phyloP scores from a whole-genome alignment of 2,329 filamentous ascomycete genomes.

The Paramyrothecium sp. region DNA sequence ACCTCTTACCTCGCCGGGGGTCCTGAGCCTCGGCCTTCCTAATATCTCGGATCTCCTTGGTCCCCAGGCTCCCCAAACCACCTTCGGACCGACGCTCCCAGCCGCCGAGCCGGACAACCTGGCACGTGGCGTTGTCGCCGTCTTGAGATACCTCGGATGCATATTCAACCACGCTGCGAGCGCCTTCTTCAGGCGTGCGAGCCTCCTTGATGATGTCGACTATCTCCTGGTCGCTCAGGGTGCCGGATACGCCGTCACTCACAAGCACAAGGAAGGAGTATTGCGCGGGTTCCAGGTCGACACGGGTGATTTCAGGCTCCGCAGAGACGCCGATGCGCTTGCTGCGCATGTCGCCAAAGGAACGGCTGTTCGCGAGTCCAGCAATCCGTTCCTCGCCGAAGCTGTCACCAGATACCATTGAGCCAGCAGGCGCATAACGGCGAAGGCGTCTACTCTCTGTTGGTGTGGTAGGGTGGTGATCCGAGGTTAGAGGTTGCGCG shows the following conservation, averaged over 20 bases:
- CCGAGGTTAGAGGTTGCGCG: slow-evolving; percentile 78
- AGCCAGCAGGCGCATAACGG: slow-evolving; percentile 71
- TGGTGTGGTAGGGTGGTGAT: slow-evolving; percentile 90
- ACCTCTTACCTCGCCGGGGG: slow-evolving; percentile 67
- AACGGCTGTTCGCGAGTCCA: slow-evolving; percentile 87
- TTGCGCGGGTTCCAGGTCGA: slow-evolving; percentile 79
- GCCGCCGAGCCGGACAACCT: slow-evolving; percentile 65
- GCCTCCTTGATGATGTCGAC: slow-evolving; percentile 96
- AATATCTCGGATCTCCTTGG: slow-evolving; percentile 87
- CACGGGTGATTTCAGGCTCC: slow-evolving; percentile 81
- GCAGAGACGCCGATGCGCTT: slow-evolving; percentile 94
- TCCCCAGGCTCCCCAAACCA: slow-evolving; percentile 83
- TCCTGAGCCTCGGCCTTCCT: slow-evolving; percentile 77
- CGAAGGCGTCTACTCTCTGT: slow-evolving; percentile 80
- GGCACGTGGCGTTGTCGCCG: slow-evolving; percentile 68
- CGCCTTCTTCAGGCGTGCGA: slow-evolving; percentile 82
- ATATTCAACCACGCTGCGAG: slow-evolving; percentile 76
- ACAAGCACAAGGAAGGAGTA: slow-evolving; percentile 88
- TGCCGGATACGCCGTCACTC: slow-evolving; percentile 85
- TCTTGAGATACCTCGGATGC: slow-evolving; percentile 76
- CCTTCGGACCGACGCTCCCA: slow-evolving; percentile 78
- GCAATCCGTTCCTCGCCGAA: slow-evolving; percentile 97
- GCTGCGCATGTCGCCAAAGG: slow-evolving; percentile 88
- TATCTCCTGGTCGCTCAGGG: slow-evolving; percentile 88
- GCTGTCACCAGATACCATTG: slow-evolving; percentile 83